Evolutionary conservation across 768 basidiomycete species (phyloP).

Genomic region (Pleurotus eryngii): DNA sequence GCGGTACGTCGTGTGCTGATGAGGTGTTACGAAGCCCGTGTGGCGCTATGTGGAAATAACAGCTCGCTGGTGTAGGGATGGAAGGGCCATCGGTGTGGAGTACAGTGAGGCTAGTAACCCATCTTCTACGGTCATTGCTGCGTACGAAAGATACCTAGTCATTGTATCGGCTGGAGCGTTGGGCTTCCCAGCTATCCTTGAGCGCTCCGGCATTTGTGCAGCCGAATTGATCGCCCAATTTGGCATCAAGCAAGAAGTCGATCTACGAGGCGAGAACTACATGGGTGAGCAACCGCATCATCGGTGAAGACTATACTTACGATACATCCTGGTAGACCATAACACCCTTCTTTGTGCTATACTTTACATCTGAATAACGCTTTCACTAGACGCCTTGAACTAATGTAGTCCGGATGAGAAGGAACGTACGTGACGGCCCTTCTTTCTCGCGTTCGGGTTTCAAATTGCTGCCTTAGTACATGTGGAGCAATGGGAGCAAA

Average conservation of each 20-base stretch:
- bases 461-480: conserved; percentile 12
- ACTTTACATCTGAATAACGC: too few relatives aligned
- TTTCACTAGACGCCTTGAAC: too few relatives aligned
- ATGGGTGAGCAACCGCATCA: conserved; percentile 31
- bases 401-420: too few relatives aligned
- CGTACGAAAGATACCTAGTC: conserved; percentile 39
- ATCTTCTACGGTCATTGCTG: conserved; percentile 19
- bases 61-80: conserved; percentile 23
- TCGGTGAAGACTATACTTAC: too few relatives aligned
- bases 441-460: background rate
- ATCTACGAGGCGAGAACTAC: conserved; percentile 72
- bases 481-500: conserved; percentile 23
- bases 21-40: background rate
- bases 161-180: conserved; percentile 52
- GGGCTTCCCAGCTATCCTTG: conserved; percentile 53
- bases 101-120: conserved; percentile 36
- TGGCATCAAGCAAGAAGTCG: conserved; percentile 47
- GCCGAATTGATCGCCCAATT: conserved; percentile 40
- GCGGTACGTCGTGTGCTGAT: conserved; percentile 47
- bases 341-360: too few relatives aligned
- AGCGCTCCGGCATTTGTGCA: conserved; percentile 70
- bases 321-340: too few relatives aligned
- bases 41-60: background rate
- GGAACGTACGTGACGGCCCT: background rate
- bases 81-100: conserved; percentile 49